A percentile compares a stretch with the other conserved stretches of the same genome.
These are phyloP conservation scores for Aspergillus cejpii DNA, from an alignment of 2,329 filamentous ascomycete genomes.

Conservation along the genomic window DNA sequence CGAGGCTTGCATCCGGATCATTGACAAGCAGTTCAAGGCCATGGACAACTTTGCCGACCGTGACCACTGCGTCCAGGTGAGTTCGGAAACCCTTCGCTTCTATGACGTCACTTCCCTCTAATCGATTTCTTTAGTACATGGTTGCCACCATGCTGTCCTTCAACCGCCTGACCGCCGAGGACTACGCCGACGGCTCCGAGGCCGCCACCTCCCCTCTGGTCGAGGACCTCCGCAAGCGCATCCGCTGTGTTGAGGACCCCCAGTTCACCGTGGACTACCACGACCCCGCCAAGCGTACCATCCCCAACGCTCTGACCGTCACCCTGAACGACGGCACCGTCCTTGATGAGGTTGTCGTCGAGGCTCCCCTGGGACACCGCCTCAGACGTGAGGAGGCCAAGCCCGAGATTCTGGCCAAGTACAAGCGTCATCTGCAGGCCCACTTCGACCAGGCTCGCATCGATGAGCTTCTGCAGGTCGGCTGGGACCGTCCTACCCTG, in stretches of 20 bases:
- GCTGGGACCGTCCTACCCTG: constrained; percentile 65
- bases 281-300: constrained; percentile 84
- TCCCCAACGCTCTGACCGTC: constrained; percentile 93
- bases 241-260: constrained; percentile 92
- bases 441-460: constrained; percentile 74
- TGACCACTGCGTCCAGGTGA: constrained; percentile 90
- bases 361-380: constrained; percentile 89
- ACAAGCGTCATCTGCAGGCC: constrained; percentile 79
- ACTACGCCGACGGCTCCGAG: constrained; percentile 90
- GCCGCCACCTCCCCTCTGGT: constrained; percentile 84
- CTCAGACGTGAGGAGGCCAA: constrained; percentile 92
- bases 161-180: constrained; percentile 83
- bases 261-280: constrained; percentile 96
- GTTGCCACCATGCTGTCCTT: constrained; percentile 91
- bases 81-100: constrained; percentile 6
- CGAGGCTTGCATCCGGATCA: constrained; percentile 97
- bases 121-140: constrained; percentile 83
- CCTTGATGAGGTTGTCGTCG: constrained; percentile 82
- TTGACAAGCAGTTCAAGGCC: constrained; percentile 99
- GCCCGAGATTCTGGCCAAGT: constrained; percentile 93
- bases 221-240: constrained; percentile 85
- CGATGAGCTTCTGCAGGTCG: constrained; percentile 73
- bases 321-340: constrained; percentile 90
- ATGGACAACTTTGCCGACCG: constrained; percentile 99
- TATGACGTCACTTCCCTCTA: too few relatives aligned